Conservation (phyloP, 768 basidiomycete genomes). For the Boletus subcaerulescens region DNA sequence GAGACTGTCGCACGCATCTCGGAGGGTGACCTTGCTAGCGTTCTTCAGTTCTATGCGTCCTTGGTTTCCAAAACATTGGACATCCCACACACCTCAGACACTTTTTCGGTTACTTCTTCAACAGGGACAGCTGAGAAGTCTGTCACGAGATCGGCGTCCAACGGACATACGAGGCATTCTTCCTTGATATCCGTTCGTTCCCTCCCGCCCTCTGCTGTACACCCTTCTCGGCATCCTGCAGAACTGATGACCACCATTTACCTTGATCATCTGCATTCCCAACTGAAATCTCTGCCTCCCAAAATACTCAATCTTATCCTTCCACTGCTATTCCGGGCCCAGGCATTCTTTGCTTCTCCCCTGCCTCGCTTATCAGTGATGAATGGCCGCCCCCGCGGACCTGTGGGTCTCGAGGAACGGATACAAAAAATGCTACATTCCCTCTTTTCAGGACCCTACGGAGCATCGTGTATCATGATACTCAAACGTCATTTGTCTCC, state of each 20-base stretch:
- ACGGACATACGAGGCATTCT: constrained; percentile 54
- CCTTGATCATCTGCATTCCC: constrained; percentile 58
- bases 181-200: constrained; percentile 58
- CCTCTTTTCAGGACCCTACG: constrained; percentile 64
- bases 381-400: constrained; percentile 32
- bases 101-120: constrained; percentile 27
- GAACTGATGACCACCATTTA: constrained; percentile 64
- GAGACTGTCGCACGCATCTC: constrained; percentile 60
- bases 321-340: constrained; percentile 70
- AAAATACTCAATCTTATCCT: constrained; percentile 53
- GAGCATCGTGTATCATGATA: constrained; percentile 60
- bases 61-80: constrained; percentile 55
- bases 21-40: constrained; percentile 52
- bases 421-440: constrained; percentile 55
- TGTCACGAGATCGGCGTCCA: constrained; percentile 18
- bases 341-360: constrained; percentile 62
- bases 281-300: constrained; percentile 58
- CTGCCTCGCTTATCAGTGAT: constrained; percentile 66
- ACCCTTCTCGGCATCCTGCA: constrained; percentile 46
- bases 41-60: constrained; percentile 58
- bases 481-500: constrained; percentile 56
- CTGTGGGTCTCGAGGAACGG: constrained; percentile 46
- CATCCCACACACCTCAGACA: constrained; percentile 23
- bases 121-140: constrained; percentile 31
- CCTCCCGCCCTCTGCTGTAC: constrained; percentile 33